A percentile compares a stretch with the other conserved stretches of the same genome.
Conservation (phyloP, 768 basidiomycete genomes). For the Naganishia vishniacii region DNA sequence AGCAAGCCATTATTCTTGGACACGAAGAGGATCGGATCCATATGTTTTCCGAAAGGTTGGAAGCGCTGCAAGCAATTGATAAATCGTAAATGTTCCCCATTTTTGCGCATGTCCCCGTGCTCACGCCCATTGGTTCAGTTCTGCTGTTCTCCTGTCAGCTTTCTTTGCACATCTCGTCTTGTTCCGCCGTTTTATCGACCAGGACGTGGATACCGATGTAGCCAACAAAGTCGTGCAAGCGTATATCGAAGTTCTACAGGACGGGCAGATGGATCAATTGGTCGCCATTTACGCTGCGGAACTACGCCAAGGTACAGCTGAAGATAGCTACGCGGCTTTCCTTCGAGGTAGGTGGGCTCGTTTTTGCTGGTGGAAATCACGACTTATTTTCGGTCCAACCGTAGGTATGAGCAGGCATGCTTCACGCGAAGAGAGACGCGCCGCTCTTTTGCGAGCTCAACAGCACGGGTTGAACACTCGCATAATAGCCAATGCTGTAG, state of each 20-base stretch:
- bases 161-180: conserved; percentile 94
- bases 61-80: conserved; percentile 36
- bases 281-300: conserved; percentile 92
- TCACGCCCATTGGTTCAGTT: neutral
- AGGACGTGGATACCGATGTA: conserved; percentile 65
- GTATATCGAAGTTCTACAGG: conserved; percentile 76
- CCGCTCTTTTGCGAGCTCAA: conserved; percentile 67
- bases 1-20: conserved; percentile 49
- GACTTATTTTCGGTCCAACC: too few species aligned
- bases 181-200: conserved; percentile 74
- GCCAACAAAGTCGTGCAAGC: conserved; percentile 78
- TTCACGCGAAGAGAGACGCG: conserved; percentile 58
- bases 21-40: conserved; percentile 62
- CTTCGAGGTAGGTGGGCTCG: conserved; percentile 54
- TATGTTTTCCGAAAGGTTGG: conserved; percentile 50
- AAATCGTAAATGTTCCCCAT: conserved; percentile 47
- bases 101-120: neutral
- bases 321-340: conserved; percentile 87
- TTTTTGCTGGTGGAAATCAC: too few species aligned
- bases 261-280: conserved; percentile 67
- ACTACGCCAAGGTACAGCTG: conserved; percentile 75
- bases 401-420: conserved; percentile 32
- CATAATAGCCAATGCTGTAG: conserved; percentile 30
- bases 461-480: conserved; percentile 80
- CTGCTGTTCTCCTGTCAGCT: conserved; percentile 51